These are phyloP conservation scores for Babjeviella inositovora DNA, from an alignment of 805 yeast species.

Conservation along the genomic window DNA sequence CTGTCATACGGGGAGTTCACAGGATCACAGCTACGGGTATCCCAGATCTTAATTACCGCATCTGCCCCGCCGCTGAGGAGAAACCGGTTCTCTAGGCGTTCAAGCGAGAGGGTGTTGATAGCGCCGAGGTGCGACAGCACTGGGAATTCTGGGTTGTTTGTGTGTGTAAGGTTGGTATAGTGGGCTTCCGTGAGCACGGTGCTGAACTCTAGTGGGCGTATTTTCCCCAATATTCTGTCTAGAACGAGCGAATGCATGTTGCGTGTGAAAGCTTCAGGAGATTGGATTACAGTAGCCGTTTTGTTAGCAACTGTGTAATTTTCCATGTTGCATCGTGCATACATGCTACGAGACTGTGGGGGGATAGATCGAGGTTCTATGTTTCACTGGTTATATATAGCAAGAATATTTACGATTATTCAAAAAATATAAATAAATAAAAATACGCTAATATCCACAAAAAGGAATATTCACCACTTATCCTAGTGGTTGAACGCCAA, in stretches of 20 bases:
- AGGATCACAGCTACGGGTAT: conserved; percentile 8
- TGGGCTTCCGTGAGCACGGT: conserved; percentile 17
- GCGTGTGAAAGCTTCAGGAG: no score
- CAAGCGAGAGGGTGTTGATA: conserved; percentile 46
- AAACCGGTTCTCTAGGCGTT: conserved; percentile 22
- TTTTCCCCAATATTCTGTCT: conserved; percentile 13
- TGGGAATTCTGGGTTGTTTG: conserved; percentile 15
- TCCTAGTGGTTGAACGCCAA: no score
- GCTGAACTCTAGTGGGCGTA: conserved; percentile 15
- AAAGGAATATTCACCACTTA: no score
- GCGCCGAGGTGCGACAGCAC: conserved; percentile 27
- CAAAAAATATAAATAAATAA: no score
- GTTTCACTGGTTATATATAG: no score
- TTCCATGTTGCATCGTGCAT: no score
- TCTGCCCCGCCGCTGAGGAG: conserved; percentile 65
- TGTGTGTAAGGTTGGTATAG: conserved; percentile 11
- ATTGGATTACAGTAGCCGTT: no score
- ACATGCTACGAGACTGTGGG: no score
- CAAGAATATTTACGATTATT: no score
- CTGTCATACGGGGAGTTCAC: conserved; percentile 3
- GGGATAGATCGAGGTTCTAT: no score
- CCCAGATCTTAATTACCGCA: conserved; percentile 55
- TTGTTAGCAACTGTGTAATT: no score
- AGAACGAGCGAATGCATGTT: conserved; percentile 19
- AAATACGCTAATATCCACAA: no score